Percentiles rank a stretch among this genome's conserved stretches.
Evolutionary conservation across 1,139 yeast species (phyloP).

Genomic region (Meyerozyma sp.): DNA sequence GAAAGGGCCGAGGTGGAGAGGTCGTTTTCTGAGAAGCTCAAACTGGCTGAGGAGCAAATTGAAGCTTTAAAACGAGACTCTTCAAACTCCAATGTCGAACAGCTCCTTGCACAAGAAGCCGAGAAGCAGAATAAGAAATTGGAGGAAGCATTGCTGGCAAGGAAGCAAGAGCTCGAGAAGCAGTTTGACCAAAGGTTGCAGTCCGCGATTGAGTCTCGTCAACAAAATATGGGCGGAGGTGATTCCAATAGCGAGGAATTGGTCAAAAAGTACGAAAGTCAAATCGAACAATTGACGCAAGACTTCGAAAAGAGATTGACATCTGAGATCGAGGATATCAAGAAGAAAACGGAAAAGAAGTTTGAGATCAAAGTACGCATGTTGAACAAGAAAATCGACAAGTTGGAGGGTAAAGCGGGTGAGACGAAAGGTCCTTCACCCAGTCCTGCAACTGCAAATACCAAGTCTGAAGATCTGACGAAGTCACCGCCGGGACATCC

Average conservation of each 20-base stretch:
- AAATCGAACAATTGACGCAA: conserved; percentile 21
- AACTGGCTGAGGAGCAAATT: neutral
- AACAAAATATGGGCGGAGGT: conserved; percentile 1
- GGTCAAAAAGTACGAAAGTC: conserved; percentile 14
- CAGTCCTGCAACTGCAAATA: conserved; percentile 4
- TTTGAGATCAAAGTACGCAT: conserved; percentile 37
- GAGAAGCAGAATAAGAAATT: conserved; percentile 3
- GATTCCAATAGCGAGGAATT: conserved; percentile 5
- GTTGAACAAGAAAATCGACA: conserved; percentile 40
- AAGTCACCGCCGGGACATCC: conserved; percentile 16
- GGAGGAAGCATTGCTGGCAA: neutral
- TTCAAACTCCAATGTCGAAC: neutral
- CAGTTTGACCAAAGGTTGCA: conserved; percentile 2
- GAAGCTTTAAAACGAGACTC: too few relatives aligned
- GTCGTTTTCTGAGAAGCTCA: neutral
- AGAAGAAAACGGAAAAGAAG: conserved; percentile 33
- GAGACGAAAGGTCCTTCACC: conserved; percentile 4
- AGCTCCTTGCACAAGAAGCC: conserved; percentile 4
- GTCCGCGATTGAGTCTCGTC: conserved; percentile 1
- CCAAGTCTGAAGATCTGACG: conserved; percentile 2
- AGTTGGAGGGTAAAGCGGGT: conserved; percentile 19
- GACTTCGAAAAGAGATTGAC: conserved; percentile 26
- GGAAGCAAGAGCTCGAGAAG: conserved; percentile 6
- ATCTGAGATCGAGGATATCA: conserved; percentile 25
- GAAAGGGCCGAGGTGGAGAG: conserved; percentile 11